phyloP scores from a whole-genome alignment of 2,329 filamentous ascomycete genomes.

The Colletotrichum salicis region DNA sequence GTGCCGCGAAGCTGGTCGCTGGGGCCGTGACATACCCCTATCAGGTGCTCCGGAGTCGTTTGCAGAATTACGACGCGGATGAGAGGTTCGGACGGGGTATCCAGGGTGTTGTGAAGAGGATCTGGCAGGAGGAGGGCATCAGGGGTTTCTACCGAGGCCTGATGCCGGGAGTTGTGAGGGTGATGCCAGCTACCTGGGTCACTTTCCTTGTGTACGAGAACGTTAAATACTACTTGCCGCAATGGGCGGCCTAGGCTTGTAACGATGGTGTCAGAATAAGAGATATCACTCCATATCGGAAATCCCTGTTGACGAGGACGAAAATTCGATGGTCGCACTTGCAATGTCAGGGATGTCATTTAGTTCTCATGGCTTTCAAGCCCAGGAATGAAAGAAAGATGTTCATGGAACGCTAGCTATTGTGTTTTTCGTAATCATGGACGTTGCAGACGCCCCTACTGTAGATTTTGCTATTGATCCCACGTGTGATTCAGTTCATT shows the following conservation, averaged over 20 bases:
- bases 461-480: not conserved
- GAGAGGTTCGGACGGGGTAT: constrained; percentile 77
- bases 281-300: not conserved
- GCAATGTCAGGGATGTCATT: not conserved
- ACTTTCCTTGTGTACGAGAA: constrained; percentile 99
- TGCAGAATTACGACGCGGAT: constrained; percentile 90
- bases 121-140: constrained; percentile 83
- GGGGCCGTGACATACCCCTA: constrained; percentile 94
- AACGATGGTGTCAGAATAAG: not conserved
- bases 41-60: constrained; percentile 86
- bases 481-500: no score
- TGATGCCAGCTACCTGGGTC: constrained; percentile 94
- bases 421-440: not conserved
- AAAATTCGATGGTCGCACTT: not conserved
- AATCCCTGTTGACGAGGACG: not conserved
- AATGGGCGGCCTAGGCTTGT: constrained; percentile 38
- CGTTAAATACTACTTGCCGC: constrained; percentile 76
- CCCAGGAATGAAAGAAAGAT: not conserved
- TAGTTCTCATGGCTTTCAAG: not conserved
- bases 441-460: not conserved
- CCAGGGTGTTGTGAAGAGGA: constrained; percentile 75
- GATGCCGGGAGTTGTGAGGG: constrained; percentile 87
- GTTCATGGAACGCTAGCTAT: not conserved
- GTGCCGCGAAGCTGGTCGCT: constrained; percentile 85
- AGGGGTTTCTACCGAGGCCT: constrained; percentile 92